These are phyloP conservation scores for Beauveria brongniartii DNA, from an alignment of 2,329 filamentous ascomycete genomes.

Conservation along the genomic window DNA sequence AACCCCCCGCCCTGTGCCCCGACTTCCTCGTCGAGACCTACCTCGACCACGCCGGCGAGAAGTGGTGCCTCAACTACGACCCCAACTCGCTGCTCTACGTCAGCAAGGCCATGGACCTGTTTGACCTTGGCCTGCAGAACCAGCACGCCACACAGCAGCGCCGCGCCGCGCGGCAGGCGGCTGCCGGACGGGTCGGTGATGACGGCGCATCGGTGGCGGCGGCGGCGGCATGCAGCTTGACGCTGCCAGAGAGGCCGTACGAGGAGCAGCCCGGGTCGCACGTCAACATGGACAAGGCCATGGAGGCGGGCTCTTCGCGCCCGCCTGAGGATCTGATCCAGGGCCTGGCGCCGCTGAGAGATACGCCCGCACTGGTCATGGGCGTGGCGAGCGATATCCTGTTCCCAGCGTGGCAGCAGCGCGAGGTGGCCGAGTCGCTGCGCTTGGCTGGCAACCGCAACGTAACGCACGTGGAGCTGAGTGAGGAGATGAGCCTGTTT, in stretches of 20 bases:
- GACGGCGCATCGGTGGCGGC: constrained; percentile 29
- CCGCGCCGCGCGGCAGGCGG: constrained; percentile 50
- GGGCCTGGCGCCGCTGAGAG: constrained; percentile 62
- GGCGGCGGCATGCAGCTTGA: constrained; percentile 59
- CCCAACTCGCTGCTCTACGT: constrained; percentile 93
- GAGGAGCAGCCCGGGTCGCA: constrained; percentile 61
- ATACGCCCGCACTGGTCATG: constrained; percentile 79
- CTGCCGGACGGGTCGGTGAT: constrained; percentile 24
- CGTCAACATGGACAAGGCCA: constrained; percentile 20
- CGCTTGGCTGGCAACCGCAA: constrained; percentile 67
- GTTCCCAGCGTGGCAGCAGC: constrained; percentile 97
- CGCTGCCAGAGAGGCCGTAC: constrained; percentile 75
- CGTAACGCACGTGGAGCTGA: constrained; percentile 83
- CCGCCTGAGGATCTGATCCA: constrained; percentile 73
- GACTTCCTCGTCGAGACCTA: constrained; percentile 98
- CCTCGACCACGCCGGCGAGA: constrained; percentile 94
- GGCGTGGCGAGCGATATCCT: constrained; percentile 93
- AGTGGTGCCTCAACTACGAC: constrained; percentile 95
- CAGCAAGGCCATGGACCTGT: constrained; percentile 97
- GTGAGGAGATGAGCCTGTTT: constrained; percentile 89
- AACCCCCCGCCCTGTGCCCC: constrained; percentile 87
- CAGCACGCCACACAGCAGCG: constrained; percentile 56
- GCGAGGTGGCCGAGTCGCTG: constrained; percentile 82
- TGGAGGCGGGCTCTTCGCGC: constrained; percentile 29
- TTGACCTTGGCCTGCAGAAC: constrained; percentile 72